These are phyloP conservation scores for Delphinella strobiligena DNA, from an alignment of 2,329 filamentous ascomycete genomes.

Conservation along the genomic window DNA sequence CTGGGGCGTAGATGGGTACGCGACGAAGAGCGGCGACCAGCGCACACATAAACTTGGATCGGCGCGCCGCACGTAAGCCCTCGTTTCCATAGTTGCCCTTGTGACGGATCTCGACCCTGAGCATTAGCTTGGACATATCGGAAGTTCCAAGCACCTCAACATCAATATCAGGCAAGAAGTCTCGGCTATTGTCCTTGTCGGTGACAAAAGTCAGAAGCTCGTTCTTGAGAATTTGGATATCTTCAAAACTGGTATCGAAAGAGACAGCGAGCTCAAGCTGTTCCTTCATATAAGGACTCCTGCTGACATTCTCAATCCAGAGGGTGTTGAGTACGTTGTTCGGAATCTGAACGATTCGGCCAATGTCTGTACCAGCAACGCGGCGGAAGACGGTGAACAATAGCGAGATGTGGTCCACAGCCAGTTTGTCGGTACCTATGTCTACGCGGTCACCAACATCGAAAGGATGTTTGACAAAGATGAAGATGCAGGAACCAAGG, in stretches of 20 bases:
- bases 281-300: constrained; percentile 86
- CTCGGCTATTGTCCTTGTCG: constrained; percentile 72
- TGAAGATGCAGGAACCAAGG: constrained; percentile 94
- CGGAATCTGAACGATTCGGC: constrained; percentile 53
- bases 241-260: constrained; percentile 80
- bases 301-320: constrained; percentile 92
- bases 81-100: constrained; percentile 62
- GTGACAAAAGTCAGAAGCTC: constrained; percentile 82
- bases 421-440: constrained; percentile 55
- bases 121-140: constrained; percentile 75
- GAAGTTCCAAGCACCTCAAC: constrained; percentile 69
- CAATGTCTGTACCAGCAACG: constrained; percentile 65
- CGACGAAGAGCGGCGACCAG: constrained; percentile 73
- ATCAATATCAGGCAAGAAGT: constrained; percentile 77
- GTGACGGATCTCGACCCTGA: constrained; percentile 76
- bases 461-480: constrained; percentile 97
- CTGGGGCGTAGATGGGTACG: constrained; percentile 74
- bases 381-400: constrained; percentile 86
- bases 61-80: constrained; percentile 61
- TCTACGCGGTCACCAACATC: constrained; percentile 93
- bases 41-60: constrained; percentile 96
- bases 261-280: constrained; percentile 66
- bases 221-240: constrained; percentile 69
- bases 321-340: constrained; percentile 84
- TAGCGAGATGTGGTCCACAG: constrained; percentile 88